Evolutionary conservation across 768 basidiomycete genomes (phyloP), one percentile per base, ranked within the genome.

Genomic region (Hemileccinum impolitum): DNA sequence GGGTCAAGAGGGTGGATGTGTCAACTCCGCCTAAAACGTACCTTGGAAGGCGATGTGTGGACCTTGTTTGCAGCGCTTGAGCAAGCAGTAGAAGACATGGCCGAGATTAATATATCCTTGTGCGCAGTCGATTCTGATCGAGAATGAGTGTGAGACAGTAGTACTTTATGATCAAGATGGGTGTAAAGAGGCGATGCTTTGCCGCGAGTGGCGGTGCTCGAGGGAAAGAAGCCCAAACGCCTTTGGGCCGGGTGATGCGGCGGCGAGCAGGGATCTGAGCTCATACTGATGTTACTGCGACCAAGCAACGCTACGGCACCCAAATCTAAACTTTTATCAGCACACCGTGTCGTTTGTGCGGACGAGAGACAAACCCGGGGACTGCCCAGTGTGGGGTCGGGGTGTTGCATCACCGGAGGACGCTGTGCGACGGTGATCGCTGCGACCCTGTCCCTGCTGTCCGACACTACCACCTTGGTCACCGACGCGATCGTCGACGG

Each of bases 351-450:
- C 14, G 25, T 18, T 4, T 6, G 39, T 30, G 15, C 38, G 19
- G 23, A 18, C 18, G 51, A 32, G 45, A 41, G 41, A 62, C 54
- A 58, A 54, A 57, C 57, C 60, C 17, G 49, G 43, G 51, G 51
- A 49, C 32, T 52, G 54, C 30, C 50, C 60, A 41, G 50, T 31
- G 48, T 73, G 72, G 55, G 72, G 75, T 49, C 76, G 75, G 19
- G 77, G 77, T 1, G 77, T 76, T 21, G 74, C 73, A 59, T 80
- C 79, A 57, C 64, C 73, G 4, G 76, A 80, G 37, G 75, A 77
- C 53, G 58, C 64, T 39, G 60, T 56, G 55, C 67, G 63, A 52
- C 54, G 62, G 31, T 67, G 60, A 47, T 58, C 52, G 37, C 51
- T 44, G 43, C 52, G 50, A 46, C 49, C 39, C 23, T 45, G 53